Base-by-base conservation (phyloP, 768 basidiomycete genomes). In the Obba rivulosa region DNA sequence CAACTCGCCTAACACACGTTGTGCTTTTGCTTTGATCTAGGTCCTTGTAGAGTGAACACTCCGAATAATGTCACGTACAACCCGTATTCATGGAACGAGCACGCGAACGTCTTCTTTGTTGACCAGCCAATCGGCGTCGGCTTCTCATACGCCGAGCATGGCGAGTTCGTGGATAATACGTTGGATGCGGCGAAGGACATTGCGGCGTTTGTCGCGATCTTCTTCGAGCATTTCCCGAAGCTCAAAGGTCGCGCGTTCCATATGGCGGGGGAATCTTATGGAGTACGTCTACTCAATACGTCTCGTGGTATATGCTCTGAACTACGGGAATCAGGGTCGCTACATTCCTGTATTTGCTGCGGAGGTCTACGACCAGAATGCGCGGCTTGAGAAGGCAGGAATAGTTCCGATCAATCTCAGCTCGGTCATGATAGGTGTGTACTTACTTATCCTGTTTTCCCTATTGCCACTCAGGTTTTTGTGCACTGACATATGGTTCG, bases 101-200 rank as follows among this genome's bases (percentile, higher is more conserved):
- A 83, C 43, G 81, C 84, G 3, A 82, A 81, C 45, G 66, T 82
- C 8, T 67, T 73, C 59, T 77, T 62, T 65, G 71, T 67, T 57
- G 76, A 66, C 66, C 77, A 67, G 48, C 69, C 69, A 2, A 54
- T 65, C 8, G 63, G 62, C 24, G 66, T 66, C 23, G 64, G 65
- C 21, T 73, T 69, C 57, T 70, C 67, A n/a, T 66, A 69, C 38
- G 70, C 82, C 0, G 79, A 85, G n/a, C 71, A 79, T 50, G 82
- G 81, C 1, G 81, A 85, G 57, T 64, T 64, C 35, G 76, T 80
- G 41, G 80, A 74, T 41, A 84, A 77, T 2, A 79, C 83, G 0
- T 78, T 83, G 57, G 80, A 84, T 40, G 85, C 82, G 3, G 81
- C 83, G 0, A 71, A 76, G 44, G 85, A 88, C 54, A 78, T 88